Percentiles rank a stretch among this genome's conserved stretches.
These are phyloP conservation scores for Botrytis squamosa DNA, from an alignment of 2,329 filamentous ascomycete genomes.

Conservation along the genomic window DNA sequence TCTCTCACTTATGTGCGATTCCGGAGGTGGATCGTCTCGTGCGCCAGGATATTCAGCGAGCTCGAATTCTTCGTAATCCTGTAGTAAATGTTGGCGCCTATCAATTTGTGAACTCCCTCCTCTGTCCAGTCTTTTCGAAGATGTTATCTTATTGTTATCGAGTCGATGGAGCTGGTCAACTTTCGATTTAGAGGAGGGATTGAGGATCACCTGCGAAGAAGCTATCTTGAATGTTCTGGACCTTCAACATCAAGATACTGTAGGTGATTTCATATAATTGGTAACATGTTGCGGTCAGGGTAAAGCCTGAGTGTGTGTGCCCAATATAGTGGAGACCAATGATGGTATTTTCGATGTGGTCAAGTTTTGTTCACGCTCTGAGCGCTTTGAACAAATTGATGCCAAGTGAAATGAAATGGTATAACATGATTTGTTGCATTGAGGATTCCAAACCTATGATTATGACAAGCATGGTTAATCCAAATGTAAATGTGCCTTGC, in stretches of 20 bases:
- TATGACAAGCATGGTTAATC: neutral
- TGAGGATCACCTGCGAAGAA: slow-evolving; percentile 21
- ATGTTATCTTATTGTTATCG: slow-evolving; percentile 23
- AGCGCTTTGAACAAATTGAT: neutral
- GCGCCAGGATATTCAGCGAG: slow-evolving; percentile 34
- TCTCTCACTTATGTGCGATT: slow-evolving; percentile 18
- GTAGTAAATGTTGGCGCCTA: slow-evolving; percentile 17
- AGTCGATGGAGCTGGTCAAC: slow-evolving; percentile 14
- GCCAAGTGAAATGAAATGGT: neutral
- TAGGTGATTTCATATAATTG: slow-evolving; percentile 4
- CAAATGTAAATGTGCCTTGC: neutral
- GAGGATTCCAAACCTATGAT: neutral
- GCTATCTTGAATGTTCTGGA: slow-evolving; percentile 30
- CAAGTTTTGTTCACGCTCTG: neutral
- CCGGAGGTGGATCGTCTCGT: slow-evolving; percentile 15
- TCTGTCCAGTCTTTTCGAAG: slow-evolving; percentile 27
- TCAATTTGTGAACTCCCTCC: slow-evolving; percentile 18
- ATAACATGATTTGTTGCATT: neutral
- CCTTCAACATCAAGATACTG: slow-evolving; percentile 6
- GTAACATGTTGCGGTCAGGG: slow-evolving; percentile 15
- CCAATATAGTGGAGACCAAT: neutral
- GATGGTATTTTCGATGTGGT: neutral
- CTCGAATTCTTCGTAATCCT: slow-evolving; percentile 36
- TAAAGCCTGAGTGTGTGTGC: neutral
- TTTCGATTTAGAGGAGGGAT: slow-evolving; percentile 32